Base-by-base conservation (phyloP, 176 grass and related monocot genomes). In the Phragmites australis region DNA sequence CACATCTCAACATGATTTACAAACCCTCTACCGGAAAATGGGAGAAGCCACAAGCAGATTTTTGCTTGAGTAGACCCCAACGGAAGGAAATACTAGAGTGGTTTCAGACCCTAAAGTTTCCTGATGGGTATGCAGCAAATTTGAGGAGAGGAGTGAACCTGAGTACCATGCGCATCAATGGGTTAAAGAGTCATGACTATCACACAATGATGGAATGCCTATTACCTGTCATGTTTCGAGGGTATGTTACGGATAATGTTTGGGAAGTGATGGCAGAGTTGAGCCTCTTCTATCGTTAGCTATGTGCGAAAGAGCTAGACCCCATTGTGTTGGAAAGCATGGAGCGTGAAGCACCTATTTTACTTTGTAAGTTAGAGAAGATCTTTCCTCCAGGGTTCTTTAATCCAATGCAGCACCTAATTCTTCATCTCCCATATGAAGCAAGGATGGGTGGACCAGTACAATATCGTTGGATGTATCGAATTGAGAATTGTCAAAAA, bases 231-330 rank as follows among this genome's bases (percentile, higher is more conserved):
- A 65, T 78, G 60, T 32, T 78, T 13, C 29, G 32, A 21, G 60
- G 75, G 6, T 78, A 64, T 34, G 3, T 78, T 11, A 43, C 44
- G 0, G 21, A 63, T n/a, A 9, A 15, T 32, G 6, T 42, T 3
- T 77, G 55, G 56, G 6, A 46, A 62, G 41, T 61, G 1, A 5
- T 77, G 1, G 56, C 41, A 1, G 77, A 79, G 19, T 41, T 79
- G 3, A 79, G 77, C 14, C 65, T 34, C 17, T 78, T 53, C 15
- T 79, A 52, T 50, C 9, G 30, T 0, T 0, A 64, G 8, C 1
- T 79, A 17, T 79, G 77, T 54, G 46, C 32, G 2, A 79, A 79
- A 41, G 45, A 67, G 22, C 26, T 80, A 19, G 16, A 63, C 16
- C 21, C 62, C 0, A 11, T 1, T 6, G 49, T 8, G 7, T 54